These are phyloP conservation scores for Cyclotella sp. DNA, from an alignment of 108 stramenopile species.

Conservation along the genomic window DNA sequence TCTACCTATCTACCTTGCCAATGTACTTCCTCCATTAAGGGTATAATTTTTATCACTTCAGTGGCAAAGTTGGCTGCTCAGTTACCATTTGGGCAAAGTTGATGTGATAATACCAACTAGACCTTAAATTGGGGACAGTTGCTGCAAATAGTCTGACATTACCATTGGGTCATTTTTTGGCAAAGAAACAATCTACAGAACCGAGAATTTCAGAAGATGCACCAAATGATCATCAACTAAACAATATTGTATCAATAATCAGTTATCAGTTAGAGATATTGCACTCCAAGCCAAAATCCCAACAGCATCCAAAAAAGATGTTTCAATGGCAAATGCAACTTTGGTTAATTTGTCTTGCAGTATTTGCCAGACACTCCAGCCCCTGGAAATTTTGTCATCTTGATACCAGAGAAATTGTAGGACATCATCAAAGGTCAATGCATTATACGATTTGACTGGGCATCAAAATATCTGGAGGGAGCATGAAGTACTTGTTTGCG, in stretches of 20 bases:
- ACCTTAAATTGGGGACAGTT: no score
- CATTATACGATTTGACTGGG: constrained; percentile 88
- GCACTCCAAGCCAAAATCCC: constrained; percentile 77
- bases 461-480: constrained; percentile 81
- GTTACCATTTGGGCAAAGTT: no score
- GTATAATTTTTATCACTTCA: no score
- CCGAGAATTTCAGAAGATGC: not conserved
- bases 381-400: constrained; percentile 77
- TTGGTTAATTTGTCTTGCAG: constrained; percentile 85
- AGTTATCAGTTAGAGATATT: constrained; percentile 75
- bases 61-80: no score
- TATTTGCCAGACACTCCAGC: constrained; percentile 61
- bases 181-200: constrained; percentile 44
- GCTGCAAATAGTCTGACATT: no score
- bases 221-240: not conserved
- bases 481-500: constrained; percentile 83
- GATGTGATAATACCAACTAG: no score
- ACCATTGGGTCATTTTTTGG: constrained; percentile 88
- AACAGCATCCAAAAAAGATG: constrained; percentile 92
- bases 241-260: not conserved
- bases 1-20: no score
- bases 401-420: constrained; percentile 69
- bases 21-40: no score
- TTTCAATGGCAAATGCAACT: constrained; percentile 93
- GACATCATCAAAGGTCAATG: constrained; percentile 40